A percentile compares a stretch with the other conserved stretches of the same genome.
Conservation (phyloP, 2,329 filamentous ascomycete genomes). For the Microdochium paspali region DNA sequence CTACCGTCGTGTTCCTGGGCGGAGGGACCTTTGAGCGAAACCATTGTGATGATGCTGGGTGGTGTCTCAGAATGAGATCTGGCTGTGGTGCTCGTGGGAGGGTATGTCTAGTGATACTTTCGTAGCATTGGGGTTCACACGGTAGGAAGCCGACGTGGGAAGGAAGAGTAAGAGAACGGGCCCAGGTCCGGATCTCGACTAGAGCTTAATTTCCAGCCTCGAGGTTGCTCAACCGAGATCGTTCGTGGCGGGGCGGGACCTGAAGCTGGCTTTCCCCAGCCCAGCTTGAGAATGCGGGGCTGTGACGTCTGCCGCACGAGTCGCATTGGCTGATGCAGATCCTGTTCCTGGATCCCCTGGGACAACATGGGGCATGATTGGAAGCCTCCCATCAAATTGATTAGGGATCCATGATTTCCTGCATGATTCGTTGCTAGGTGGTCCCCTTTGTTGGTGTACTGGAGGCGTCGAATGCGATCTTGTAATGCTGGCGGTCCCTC, state of each 20-base stretch:
- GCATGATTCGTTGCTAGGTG: no score
- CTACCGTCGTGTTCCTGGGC: constrained; percentile 55
- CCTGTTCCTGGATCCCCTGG: background rate
- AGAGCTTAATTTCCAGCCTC: background rate
- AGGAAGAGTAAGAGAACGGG: no score
- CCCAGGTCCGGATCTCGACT: no score
- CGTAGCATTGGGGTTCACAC: no score
- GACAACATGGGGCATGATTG: no score
- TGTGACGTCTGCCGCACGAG: background rate
- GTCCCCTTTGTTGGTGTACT: no score
- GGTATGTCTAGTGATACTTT: no score
- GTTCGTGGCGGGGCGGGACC: background rate
- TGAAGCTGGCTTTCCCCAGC: background rate
- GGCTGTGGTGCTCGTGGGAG: background rate
- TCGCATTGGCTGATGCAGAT: background rate
- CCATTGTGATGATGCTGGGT: constrained; percentile 23
- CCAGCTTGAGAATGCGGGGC: background rate
- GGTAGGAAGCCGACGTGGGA: no score
- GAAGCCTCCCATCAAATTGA: no score
- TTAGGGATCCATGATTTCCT: no score
- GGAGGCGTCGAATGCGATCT: no score
- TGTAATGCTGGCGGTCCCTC: no score
- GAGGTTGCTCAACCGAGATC: background rate
- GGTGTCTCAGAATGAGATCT: background rate
- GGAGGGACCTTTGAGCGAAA: constrained; percentile 44